Percentiles rank a stretch among this genome's conserved stretches.
Conservation (phyloP, 2,329 filamentous ascomycete genomes). For the Calycina marina region DNA sequence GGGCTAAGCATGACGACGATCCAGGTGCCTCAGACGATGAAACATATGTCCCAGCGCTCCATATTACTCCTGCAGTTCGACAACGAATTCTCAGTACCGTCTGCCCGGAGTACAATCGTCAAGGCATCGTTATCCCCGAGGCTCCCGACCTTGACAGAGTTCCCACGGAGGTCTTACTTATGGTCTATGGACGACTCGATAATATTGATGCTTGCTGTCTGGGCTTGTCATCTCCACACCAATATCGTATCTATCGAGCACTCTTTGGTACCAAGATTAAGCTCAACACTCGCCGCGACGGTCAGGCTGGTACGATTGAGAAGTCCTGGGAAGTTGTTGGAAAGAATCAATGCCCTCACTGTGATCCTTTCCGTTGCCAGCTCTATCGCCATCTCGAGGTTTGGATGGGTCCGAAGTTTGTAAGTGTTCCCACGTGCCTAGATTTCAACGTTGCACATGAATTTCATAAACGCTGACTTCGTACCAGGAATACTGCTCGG, state of each 20-base stretch:
- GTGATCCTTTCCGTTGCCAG: slow-evolving; percentile 45
- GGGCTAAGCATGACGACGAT: too few species aligned
- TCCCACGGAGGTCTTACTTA: slow-evolving; percentile 43
- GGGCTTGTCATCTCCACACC: slow-evolving; percentile 40
- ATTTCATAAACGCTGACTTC: too few species aligned
- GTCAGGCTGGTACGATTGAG: slow-evolving; percentile 44
- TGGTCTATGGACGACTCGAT: slow-evolving; percentile 47
- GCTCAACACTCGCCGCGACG: slow-evolving; percentile 39
- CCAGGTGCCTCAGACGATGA: too few species aligned
- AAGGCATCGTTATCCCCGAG: too few species aligned
- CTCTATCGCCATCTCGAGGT: slow-evolving; percentile 45
- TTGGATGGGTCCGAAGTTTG: slow-evolving; percentile 37
- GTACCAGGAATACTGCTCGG: not conserved
- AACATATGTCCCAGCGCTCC: too few species aligned
- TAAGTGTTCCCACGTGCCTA: not conserved
- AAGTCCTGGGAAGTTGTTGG: slow-evolving; percentile 48
- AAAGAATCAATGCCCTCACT: slow-evolving; percentile 48
- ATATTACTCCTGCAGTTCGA: too few species aligned
- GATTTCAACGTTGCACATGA: not conserved
- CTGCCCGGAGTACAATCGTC: too few species aligned
- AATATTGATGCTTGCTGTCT: slow-evolving; percentile 49
- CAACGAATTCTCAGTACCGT: too few species aligned
- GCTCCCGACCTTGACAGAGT: too few species aligned
- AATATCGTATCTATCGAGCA: slow-evolving; percentile 43
- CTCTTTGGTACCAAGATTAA: slow-evolving; percentile 38